Base-by-base conservation (phyloP, 495 filamentous ascomycete genomes). In the Xylaria grammica region DNA sequence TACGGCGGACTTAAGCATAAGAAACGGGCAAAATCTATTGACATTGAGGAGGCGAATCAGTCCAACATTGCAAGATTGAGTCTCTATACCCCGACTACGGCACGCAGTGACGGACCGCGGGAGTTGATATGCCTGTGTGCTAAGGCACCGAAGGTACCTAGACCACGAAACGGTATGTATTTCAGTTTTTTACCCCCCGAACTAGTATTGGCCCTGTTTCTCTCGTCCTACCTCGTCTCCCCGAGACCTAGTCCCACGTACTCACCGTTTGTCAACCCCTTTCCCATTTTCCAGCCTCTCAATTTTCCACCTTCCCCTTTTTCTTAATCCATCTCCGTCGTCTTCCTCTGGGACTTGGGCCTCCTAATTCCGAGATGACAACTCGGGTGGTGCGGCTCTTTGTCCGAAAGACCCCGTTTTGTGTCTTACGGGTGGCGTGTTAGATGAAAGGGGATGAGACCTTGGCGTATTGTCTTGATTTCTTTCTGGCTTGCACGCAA, bases 91-190 rank as follows among this genome's bases (percentile, higher is more conserved):
- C 77, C 74, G 32, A 70, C 34, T 53, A 69, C 69, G 1, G 72
- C 68, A 36, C 69, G 68, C 8, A 66, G 71, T 45, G 74, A 76
- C 56, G 66, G 68, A 44, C 68, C 71, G 19, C 69, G 75, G 52
- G 80, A 82, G n/a, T 67, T 81, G 30, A 79, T 97, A 62, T 99
- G 95, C 81, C 86, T 97, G 69, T 99, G 95, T 77, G 91, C 96
- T 67, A 92, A 92, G 26, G 91, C 92, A 67, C 92, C 93, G 5
- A 97, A 97, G 77, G 92, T 98, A 55, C 95, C 95, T 27, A 81
- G 95, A 69, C 95, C 95, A 59, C 87, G 95, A 72, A 99, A 99
- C 82, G 93, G 95, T 98, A 84, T 78, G 92, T 86, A 64, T 49
- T 71, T 69, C 54, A 65, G 22, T 40, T 27, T 40, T 45, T 56